Evolutionary conservation across 495 filamentous ascomycete species (phyloP).

Genomic region (Terfezia boudieri): DNA sequence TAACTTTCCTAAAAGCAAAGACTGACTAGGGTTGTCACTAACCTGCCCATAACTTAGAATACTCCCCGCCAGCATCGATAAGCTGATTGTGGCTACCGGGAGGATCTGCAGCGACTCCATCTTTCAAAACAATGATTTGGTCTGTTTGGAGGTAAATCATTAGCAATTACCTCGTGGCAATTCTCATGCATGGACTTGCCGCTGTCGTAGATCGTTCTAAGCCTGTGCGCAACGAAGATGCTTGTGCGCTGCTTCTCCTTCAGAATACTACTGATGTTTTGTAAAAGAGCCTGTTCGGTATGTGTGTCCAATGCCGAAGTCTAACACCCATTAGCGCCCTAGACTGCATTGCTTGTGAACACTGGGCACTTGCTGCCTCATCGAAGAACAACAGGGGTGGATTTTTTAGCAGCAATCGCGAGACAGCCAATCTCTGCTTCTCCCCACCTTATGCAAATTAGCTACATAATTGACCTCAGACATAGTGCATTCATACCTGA

Average conservation of each 20-base stretch:
- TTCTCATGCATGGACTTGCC: constrained; percentile 29
- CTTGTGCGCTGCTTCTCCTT: constrained; percentile 75
- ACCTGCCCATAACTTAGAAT: constrained; percentile 82
- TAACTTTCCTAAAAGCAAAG: not conserved
- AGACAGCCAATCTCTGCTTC: constrained; percentile 81
- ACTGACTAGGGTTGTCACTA: constrained; percentile 16
- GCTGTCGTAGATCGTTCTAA: constrained; percentile 84
- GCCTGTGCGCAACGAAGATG: constrained; percentile 77
- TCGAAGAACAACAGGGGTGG: constrained; percentile 90
- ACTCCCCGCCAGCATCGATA: constrained; percentile 57
- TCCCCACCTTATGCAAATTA: constrained; percentile 36
- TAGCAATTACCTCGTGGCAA: not conserved
- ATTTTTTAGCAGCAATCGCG: constrained; percentile 71
- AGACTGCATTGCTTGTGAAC: not conserved
- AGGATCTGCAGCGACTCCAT: constrained; percentile 60
- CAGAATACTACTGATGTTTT: constrained; percentile 84
- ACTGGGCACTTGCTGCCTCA: constrained; percentile 43
- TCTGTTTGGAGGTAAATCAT: constrained; percentile 4
- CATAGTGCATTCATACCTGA: constrained; percentile 26
- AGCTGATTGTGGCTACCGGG: constrained; percentile 63
- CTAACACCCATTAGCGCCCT: constrained; percentile 12
- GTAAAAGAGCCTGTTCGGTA: constrained; percentile 75
- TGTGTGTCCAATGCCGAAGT: constrained; percentile 91
- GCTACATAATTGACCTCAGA: not conserved
- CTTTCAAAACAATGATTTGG: constrained; percentile 66